Percentiles rank a stretch among this genome's conserved stretches.
Conservation (phyloP, 176 grass and related monocot species). For the Musa schizocarpa region DNA sequence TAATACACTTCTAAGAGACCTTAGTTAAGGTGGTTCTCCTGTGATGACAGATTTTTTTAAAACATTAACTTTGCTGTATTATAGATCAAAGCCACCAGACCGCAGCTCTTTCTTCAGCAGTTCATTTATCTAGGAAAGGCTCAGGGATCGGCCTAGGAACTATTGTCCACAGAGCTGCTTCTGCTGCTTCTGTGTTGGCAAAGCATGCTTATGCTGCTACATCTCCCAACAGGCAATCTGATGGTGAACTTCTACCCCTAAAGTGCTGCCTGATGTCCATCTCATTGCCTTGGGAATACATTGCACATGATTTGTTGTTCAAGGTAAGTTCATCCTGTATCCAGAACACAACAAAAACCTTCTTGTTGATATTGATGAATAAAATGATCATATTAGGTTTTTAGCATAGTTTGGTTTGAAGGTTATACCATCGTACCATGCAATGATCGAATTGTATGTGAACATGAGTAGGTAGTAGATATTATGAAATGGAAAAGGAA, state of each 20-base stretch:
- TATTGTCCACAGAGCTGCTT: slow-evolving; percentile 62
- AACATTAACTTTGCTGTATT: slow-evolving; percentile 15
- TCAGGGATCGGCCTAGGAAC: slow-evolving; percentile 44
- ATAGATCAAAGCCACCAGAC: slow-evolving; percentile 58
- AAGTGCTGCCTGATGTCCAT: slow-evolving; percentile 92
- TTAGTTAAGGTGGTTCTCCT: background rate
- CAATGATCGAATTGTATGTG: background rate
- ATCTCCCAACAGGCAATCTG: slow-evolving; percentile 34
- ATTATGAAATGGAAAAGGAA: background rate
- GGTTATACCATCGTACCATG: background rate
- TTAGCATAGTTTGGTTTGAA: background rate
- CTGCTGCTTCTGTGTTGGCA: slow-evolving; percentile 68
- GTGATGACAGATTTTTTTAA: slow-evolving; percentile 1
- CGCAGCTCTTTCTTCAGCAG: background rate
- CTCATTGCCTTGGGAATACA: slow-evolving; percentile 86
- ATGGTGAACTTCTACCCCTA: slow-evolving; percentile 62
- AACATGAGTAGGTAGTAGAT: background rate
- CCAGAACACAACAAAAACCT: background rate
- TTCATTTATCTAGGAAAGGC: slow-evolving; percentile 32
- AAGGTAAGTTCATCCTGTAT: slow-evolving; percentile 38
- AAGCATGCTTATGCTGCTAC: slow-evolving; percentile 54
- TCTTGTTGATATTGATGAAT: too few relatives aligned
- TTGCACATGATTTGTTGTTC: slow-evolving; percentile 71
- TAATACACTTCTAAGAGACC: background rate
- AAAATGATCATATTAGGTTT: background rate